Evolutionary conservation across 768 basidiomycete species (phyloP).

Genomic region (Mycena rebaudengoi): DNA sequence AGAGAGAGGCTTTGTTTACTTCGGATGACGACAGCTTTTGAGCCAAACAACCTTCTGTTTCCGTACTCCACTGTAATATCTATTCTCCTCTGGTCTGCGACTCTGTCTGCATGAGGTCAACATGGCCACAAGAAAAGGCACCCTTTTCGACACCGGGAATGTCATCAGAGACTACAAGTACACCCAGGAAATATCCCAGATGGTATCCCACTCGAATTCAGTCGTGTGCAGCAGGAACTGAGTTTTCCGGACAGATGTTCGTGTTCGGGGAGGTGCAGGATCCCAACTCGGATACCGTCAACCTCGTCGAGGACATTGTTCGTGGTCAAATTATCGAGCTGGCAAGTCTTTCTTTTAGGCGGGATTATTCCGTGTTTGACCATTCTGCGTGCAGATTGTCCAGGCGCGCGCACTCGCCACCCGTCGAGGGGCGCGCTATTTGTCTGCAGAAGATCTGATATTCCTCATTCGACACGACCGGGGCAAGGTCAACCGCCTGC

Average conservation of each 20-base stretch:
- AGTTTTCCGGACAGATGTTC: constrained; percentile 73
- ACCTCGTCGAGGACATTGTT: constrained; percentile 95
- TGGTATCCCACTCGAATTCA: constrained; percentile 58
- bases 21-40: no score
- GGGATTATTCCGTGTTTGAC: background rate
- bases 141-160: constrained; percentile 22
- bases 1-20: no score
- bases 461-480: constrained; percentile 95
- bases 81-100: no score
- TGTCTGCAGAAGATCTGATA: constrained; percentile 94
- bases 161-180: constrained; percentile 81
- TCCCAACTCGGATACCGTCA: constrained; percentile 85
- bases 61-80: no score
- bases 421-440: constrained; percentile 83
- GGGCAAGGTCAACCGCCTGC: constrained; percentile 90
- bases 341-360: constrained; percentile 49
- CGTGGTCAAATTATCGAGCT: constrained; percentile 91
- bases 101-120: background rate
- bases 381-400: constrained; percentile 64
- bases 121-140: constrained; percentile 27
- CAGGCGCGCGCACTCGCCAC: constrained; percentile 88
- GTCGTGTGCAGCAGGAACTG: constrained; percentile 3
- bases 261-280: constrained; percentile 97
- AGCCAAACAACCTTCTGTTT: no score
- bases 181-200: constrained; percentile 91